These are phyloP conservation scores for Colletotrichum tabaci DNA, from an alignment of 2,329 filamentous ascomycete species.

Conservation along the genomic window DNA sequence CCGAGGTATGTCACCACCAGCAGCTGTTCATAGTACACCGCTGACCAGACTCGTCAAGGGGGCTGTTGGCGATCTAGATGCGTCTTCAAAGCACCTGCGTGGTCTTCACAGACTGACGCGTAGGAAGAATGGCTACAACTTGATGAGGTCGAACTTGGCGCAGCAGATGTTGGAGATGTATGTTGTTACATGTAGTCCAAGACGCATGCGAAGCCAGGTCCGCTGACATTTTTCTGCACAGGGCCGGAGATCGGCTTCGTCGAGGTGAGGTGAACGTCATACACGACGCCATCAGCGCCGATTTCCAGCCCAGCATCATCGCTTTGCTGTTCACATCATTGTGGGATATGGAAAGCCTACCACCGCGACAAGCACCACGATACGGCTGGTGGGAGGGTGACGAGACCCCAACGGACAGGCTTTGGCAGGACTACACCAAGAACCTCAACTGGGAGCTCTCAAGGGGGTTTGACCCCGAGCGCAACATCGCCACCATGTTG, in stretches of 20 bases:
- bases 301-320: slow-evolving; percentile 62
- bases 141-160: slow-evolving; percentile 53
- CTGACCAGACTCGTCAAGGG: slow-evolving; percentile 49
- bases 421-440: slow-evolving; percentile 55
- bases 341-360: slow-evolving; percentile 56
- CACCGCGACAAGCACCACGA: slow-evolving; percentile 52
- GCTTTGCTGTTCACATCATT: slow-evolving; percentile 61
- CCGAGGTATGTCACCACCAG: slow-evolving; percentile 53
- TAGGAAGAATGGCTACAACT: slow-evolving; percentile 46
- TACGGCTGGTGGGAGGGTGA: slow-evolving; percentile 56
- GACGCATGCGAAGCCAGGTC: background rate
- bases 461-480: slow-evolving; percentile 50
- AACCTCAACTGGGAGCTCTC: slow-evolving; percentile 57
- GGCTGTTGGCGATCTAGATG: slow-evolving; percentile 59
- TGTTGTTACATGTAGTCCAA: slow-evolving; percentile 37
- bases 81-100: slow-evolving; percentile 59
- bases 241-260: slow-evolving; percentile 58
- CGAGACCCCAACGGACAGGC: slow-evolving; percentile 53
- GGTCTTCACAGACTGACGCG: slow-evolving; percentile 53
- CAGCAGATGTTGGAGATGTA: slow-evolving; percentile 61
- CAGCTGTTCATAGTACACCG: too few relatives aligned
- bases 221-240: slow-evolving; percentile 42
- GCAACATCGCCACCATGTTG: slow-evolving; percentile 53
- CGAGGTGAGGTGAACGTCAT: slow-evolving; percentile 57
- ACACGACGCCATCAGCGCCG: slow-evolving; percentile 46